A percentile compares a stretch with the other conserved stretches of the same genome.
phyloP scores from a whole-genome alignment of 352 stramenopile genomes.

The Elongisporangium anandrum region DNA sequence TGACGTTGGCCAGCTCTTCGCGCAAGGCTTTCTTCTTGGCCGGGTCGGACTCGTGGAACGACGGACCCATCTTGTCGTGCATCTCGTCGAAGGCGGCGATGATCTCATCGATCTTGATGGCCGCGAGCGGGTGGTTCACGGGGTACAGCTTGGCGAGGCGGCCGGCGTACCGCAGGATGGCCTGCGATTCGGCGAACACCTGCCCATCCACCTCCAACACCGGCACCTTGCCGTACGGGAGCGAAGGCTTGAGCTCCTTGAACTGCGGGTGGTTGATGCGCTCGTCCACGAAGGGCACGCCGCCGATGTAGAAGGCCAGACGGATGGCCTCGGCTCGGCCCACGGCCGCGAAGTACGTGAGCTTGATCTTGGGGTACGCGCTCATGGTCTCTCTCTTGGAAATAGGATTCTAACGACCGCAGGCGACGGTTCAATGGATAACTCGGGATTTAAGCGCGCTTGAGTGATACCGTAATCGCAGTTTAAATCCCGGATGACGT shows the following conservation, averaged over 20 bases:
- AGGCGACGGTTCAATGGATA: not conserved
- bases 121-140: constrained; percentile 16
- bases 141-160: constrained; percentile 47
- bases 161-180: constrained; percentile 62
- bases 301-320: constrained; percentile 46
- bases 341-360: constrained; percentile 49
- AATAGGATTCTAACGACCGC: not conserved
- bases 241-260: constrained; percentile 20
- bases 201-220: constrained; percentile 36
- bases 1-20: constrained; percentile 17
- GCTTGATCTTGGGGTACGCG: constrained; percentile 32
- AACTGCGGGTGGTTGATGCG: constrained; percentile 34
- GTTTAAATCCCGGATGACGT: not conserved
- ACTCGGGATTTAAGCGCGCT: not conserved
- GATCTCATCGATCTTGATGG: constrained; percentile 56
- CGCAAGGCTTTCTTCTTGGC: constrained; percentile 30
- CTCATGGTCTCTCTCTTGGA: constrained; percentile 13
- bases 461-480: not conserved
- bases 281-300: constrained; percentile 54
- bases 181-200: constrained; percentile 35
- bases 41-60: constrained; percentile 23
- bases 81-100: constrained; percentile 33
- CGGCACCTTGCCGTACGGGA: constrained; percentile 48
- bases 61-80: constrained; percentile 17
- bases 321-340: constrained; percentile 42